Conservation (phyloP, 2,329 filamentous ascomycete genomes). For the Graphilbum fragrans region DNA sequence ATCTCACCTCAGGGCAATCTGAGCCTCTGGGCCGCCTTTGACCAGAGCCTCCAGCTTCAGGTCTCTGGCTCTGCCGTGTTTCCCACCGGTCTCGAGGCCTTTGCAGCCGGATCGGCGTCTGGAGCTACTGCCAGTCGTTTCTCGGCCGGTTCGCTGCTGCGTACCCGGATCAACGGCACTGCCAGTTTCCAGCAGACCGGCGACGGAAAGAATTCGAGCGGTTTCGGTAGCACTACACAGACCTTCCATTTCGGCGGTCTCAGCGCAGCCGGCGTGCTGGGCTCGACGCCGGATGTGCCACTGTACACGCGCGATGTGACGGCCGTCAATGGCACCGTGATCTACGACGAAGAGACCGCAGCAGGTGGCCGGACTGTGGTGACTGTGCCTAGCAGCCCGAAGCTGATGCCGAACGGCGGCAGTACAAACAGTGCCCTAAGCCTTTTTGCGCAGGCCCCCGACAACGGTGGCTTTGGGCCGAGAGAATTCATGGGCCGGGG, state of each 20-base stretch:
- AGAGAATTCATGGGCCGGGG: slow-evolving; percentile 8
- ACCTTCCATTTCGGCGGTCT: slow-evolving; percentile 40
- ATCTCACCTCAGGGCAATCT: slow-evolving; percentile 29
- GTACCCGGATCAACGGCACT: slow-evolving; percentile 44
- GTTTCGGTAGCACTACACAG: slow-evolving; percentile 45
- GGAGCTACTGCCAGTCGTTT: slow-evolving; percentile 1
- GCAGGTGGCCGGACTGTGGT: background rate
- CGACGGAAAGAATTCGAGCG: slow-evolving; percentile 31
- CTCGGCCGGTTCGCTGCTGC: slow-evolving; percentile 24
- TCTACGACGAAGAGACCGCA: slow-evolving; percentile 13
- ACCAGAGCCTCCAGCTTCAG: slow-evolving; percentile 27
- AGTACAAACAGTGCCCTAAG: background rate
- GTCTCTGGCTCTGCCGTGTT: slow-evolving; percentile 31
- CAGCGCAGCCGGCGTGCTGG: slow-evolving; percentile 11
- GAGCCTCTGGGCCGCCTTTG: slow-evolving; percentile 27
- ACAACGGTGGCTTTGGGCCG: slow-evolving; percentile 4
- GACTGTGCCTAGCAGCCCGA: background rate
- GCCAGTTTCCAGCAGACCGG: slow-evolving; percentile 39
- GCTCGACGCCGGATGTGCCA: slow-evolving; percentile 18
- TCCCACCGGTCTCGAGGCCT: slow-evolving; percentile 48
- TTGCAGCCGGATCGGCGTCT: slow-evolving; percentile 18
- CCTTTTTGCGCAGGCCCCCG: slow-evolving; percentile 7
- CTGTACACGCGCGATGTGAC: slow-evolving; percentile 46
- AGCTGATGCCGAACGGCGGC: background rate
- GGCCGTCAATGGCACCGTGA: slow-evolving; percentile 40